Evolutionary conservation across 352 stramenopile species (phyloP).

Genomic region (Phytophthora ramorum): DNA sequence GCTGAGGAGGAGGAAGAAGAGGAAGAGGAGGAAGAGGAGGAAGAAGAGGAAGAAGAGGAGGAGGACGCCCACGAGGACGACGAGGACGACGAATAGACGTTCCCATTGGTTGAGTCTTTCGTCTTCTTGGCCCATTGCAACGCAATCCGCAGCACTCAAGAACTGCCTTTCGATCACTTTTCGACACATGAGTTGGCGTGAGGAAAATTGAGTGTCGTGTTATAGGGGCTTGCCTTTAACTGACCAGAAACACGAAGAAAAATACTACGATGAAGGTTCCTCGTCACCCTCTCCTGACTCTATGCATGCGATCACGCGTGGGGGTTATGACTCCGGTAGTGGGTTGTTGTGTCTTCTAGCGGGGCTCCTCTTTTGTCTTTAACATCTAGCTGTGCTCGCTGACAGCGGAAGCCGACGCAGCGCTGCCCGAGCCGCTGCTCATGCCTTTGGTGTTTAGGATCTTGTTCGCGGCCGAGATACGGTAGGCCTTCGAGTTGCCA

Average conservation of each 20-base stretch:
- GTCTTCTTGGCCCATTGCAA: constrained; percentile 12
- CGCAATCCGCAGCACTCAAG: constrained; percentile 18
- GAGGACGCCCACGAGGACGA: constrained; percentile 44
- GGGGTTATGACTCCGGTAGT: not conserved
- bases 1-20: constrained; percentile 88
- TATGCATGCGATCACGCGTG: constrained; percentile 3
- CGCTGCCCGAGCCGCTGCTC: constrained; percentile 21
- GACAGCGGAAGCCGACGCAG: constrained; percentile 18
- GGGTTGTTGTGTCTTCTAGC: constrained; percentile 16
- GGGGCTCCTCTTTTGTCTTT: not conserved
- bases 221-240: constrained; percentile 11
- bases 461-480: constrained; percentile 80
- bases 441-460: constrained; percentile 66
- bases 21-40: constrained; percentile 70
- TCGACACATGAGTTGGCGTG: constrained; percentile 13
- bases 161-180: constrained; percentile 4
- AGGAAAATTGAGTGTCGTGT: not conserved
- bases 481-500: constrained; percentile 89
- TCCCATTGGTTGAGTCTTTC: constrained; percentile 2
- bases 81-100: constrained; percentile 42
- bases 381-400: constrained; percentile 26
- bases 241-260: constrained; percentile 45
- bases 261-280: constrained; percentile 20
- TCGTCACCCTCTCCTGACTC: constrained; percentile 4
- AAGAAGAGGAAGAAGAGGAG: constrained; percentile 43